phyloP scores from a whole-genome alignment of 225 moss, liverwort and hornwort species.

The Polytrichum commune region DNA sequence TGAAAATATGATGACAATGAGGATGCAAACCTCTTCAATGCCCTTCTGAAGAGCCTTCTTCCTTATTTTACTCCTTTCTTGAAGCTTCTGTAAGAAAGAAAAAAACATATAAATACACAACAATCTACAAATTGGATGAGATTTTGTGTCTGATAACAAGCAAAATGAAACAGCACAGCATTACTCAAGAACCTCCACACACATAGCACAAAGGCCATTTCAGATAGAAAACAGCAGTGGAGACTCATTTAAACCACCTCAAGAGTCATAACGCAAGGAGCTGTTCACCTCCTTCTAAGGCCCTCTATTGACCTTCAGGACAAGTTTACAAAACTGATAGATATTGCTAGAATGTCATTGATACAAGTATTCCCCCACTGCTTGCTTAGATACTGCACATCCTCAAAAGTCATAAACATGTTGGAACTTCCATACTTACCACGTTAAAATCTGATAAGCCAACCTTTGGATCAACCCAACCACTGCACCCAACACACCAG shows the following conservation, averaged over 20 bases:
- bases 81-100: constrained; percentile 55
- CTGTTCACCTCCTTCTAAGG: too few species aligned
- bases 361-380: not conserved
- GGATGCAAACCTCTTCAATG: constrained; percentile 71
- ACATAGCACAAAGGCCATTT: too few species aligned
- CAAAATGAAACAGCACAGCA: not conserved
- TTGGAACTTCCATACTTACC: constrained; percentile 36
- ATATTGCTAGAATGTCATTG: too few species aligned
- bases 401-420: not conserved
- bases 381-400: not conserved
- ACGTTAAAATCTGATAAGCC: constrained; percentile 87
- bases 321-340: too few species aligned
- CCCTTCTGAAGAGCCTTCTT: constrained; percentile 94
- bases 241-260: too few species aligned
- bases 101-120: not conserved
- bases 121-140: not conserved
- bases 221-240: too few species aligned
- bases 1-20: not conserved
- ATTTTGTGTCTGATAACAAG: too few species aligned
- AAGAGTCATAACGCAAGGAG: too few species aligned
- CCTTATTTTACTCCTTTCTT: constrained; percentile 82
- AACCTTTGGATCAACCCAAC: constrained; percentile 80
- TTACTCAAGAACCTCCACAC: not conserved
- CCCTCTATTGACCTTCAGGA: too few species aligned
- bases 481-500: constrained; percentile 68